Conservation (phyloP, 2,329 filamentous ascomycete species). For the Coleophoma cylindrospora region DNA sequence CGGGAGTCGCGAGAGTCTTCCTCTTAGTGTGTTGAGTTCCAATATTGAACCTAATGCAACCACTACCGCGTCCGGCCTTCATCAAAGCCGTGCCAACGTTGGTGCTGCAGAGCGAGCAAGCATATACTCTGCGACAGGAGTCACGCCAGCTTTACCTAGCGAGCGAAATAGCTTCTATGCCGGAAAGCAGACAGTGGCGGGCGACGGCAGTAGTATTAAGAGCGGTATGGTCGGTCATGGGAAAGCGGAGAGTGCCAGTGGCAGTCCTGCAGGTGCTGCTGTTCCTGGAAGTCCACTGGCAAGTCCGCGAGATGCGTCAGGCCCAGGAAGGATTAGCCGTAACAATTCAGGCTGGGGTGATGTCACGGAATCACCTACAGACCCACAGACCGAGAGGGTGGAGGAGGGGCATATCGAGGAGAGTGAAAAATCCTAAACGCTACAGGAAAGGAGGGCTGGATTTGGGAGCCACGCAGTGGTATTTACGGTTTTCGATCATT, state of each 20-base stretch:
- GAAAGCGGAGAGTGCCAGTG: conserved; percentile 75
- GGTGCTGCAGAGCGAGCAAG: conserved; percentile 61
- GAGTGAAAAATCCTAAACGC: not conserved
- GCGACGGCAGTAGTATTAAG: conserved; percentile 71
- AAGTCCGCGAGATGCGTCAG: conserved; percentile 42
- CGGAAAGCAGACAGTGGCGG: conserved; percentile 41
- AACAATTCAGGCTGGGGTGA: conserved; percentile 21
- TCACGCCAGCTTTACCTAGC: conserved; percentile 59
- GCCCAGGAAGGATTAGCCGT: conserved; percentile 20
- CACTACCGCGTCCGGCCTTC: conserved; percentile 44
- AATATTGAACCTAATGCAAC: conserved; percentile 54
- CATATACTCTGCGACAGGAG: conserved; percentile 74
- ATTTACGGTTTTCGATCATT: not conserved
- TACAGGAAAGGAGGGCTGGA: not conserved
- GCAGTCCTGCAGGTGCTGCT: conserved; percentile 61
- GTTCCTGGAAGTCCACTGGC: conserved; percentile 54
- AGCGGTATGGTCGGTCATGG: conserved; percentile 75
- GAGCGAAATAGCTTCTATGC: conserved; percentile 82
- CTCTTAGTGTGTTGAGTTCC: conserved; percentile 71
- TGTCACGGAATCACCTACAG: not conserved
- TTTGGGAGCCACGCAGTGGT: not conserved
- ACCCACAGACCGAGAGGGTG: conserved; percentile 10
- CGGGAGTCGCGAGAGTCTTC: conserved; percentile 73
- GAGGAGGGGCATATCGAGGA: conserved; percentile 5
- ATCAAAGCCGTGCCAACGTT: conserved; percentile 41